Evolutionary conservation across 257 asterid genomes (phyloP), one percentile per base, ranked within the genome.

Genomic region (Plantago ovata): DNA sequence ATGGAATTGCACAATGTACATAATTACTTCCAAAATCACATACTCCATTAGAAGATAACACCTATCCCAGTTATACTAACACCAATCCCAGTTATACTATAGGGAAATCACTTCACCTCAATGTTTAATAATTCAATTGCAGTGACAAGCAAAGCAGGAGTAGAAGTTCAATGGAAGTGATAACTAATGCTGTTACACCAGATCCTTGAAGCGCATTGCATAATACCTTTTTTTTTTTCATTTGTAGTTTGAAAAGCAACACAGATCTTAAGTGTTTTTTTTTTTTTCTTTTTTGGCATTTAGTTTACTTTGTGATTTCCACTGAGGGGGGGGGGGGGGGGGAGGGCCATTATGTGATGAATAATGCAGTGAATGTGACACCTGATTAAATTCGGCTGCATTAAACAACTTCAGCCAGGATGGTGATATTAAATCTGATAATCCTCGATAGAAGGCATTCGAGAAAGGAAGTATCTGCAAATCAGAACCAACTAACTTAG

Each of bases 381-480:
- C 98, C 98, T 88, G 98, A 81, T 92, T 92, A 75, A 92, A 92
- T 72, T 92, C 98, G 65, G 79, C 77, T 61, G 98, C 87, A 74
- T 92, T 88, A 65, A 92, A 92, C 72, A 92, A 76, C 82, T 84
- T 88, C 80, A 92, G 69, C 98, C 96, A 92, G 64, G 94, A 85
- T 61, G 98, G 95, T 21, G 96, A 84, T 78, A 92, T 82, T 69
- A 92, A 66, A 77, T 92, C 98, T 20, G 86, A 75, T 84, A 92
- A 67, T 69, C 98, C 98, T 74, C 94, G 83, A 67, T 77, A 88
- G 68, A 92, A 92, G 60, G 98, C 95, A 85, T 86, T 92, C 36
- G 96, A 84, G 79, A 85, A 92, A 28, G 95, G 96, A 75, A 79
- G 88, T 70, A 88, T 82, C 98, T 92, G 95, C 76, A 71, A 63